Percentiles rank a stretch among this genome's conserved stretches.
Evolutionary conservation across 331 rosid species (phyloP).

Genomic region (Arachis monticola): DNA sequence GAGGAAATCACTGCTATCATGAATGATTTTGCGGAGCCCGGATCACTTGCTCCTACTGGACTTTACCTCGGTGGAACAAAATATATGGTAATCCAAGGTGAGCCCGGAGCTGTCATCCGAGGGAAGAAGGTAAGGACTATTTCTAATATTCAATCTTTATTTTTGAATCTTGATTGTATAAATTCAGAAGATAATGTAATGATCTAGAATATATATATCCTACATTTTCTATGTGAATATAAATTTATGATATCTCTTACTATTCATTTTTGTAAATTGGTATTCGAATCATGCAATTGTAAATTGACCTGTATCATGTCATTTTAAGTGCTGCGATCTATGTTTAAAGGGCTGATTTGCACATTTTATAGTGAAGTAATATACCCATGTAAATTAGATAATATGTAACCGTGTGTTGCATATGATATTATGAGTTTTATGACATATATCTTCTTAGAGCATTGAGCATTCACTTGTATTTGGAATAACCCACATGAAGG

Average conservation of each 20-base stretch:
- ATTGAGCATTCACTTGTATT: neutral
- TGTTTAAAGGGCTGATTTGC: neutral
- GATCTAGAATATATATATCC: neutral
- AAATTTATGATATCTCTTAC: neutral
- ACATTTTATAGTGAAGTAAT: neutral
- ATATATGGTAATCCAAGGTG: constrained; percentile 98
- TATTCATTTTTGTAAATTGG: neutral
- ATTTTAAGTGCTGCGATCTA: too few species aligned
- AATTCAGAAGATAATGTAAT: neutral
- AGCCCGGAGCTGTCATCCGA: constrained; percentile 83
- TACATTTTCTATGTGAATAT: neutral
- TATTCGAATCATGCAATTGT: too few species aligned
- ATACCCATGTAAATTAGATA: neutral
- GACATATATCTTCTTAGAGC: neutral
- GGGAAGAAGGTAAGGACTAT: constrained; percentile 81
- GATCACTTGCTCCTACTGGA: constrained; percentile 96
- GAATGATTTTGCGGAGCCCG: constrained; percentile 78
- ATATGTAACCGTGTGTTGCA: neutral
- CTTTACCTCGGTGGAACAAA: constrained; percentile 84
- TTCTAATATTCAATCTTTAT: neutral
- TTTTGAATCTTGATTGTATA: constrained; percentile 5
- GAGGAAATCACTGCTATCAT: constrained; percentile 72
- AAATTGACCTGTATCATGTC: too few species aligned
- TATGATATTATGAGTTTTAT: neutral
- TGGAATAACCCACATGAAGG: constrained; percentile 10